These are phyloP conservation scores for Russula sp. DNA, from an alignment of 768 basidiomycete species.

Conservation along the genomic window DNA sequence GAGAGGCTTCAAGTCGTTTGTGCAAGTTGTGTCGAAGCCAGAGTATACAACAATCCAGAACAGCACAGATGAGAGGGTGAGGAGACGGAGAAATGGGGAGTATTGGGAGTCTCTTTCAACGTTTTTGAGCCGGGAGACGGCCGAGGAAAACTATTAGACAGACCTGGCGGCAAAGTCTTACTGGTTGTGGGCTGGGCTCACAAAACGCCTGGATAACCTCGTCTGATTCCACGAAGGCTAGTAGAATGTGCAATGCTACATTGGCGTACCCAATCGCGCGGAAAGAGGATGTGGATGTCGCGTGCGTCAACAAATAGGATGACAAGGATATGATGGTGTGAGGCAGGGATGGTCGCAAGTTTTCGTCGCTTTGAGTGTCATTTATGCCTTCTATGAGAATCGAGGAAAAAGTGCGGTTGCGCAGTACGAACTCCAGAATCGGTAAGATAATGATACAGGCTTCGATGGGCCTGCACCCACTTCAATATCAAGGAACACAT, in stretches of 20 bases:
- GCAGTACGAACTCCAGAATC: slow-evolving; percentile 52
- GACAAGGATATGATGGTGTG: slow-evolving; percentile 50
- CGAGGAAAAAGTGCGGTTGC: slow-evolving; percentile 45
- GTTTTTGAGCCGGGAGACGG: not conserved
- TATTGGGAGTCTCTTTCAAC: slow-evolving; percentile 43
- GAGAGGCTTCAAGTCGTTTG: slow-evolving; percentile 49
- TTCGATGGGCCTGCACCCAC: slow-evolving; percentile 49
- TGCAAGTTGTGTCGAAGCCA: slow-evolving; percentile 70
- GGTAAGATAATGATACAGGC: slow-evolving; percentile 53
- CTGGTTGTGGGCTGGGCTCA: slow-evolving; percentile 34
- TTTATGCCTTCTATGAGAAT: slow-evolving; percentile 39
- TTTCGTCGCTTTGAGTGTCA: slow-evolving; percentile 26
- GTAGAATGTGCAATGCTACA: slow-evolving; percentile 48
- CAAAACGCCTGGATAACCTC: slow-evolving; percentile 44
- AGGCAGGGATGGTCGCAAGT: slow-evolving; percentile 34
- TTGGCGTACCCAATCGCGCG: slow-evolving; percentile 59
- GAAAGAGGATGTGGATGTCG: slow-evolving; percentile 51
- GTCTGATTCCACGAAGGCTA: slow-evolving; percentile 46
- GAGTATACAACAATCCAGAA: slow-evolving; percentile 63
- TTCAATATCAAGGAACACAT: not conserved
- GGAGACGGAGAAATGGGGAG: slow-evolving; percentile 38
- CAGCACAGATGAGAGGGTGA: slow-evolving; percentile 47
- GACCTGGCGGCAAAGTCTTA: slow-evolving; percentile 63
- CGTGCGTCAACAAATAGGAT: slow-evolving; percentile 63
- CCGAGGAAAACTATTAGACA: slow-evolving; percentile 14